These are phyloP conservation scores for Mollisia scopiformis DNA, from an alignment of 2,329 filamentous ascomycete species.

Conservation along the genomic window DNA sequence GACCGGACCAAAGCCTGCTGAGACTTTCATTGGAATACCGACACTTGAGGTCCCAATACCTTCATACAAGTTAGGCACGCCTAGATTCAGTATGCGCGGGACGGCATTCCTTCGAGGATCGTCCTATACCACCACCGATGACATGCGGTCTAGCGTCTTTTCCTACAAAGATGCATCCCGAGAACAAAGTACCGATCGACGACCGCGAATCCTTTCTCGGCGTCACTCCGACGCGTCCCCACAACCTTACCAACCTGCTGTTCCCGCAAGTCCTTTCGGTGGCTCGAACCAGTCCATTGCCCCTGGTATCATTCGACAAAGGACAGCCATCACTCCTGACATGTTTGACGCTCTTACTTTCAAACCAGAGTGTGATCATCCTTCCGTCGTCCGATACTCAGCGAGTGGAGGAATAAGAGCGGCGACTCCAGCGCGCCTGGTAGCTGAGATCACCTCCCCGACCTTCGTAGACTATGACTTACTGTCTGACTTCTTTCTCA, in stretches of 20 bases:
- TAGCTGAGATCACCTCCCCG: constrained; percentile 95
- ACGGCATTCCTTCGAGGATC: constrained; percentile 80
- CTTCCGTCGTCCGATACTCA: constrained; percentile 81
- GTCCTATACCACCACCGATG: constrained; percentile 77
- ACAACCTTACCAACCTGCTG: constrained; percentile 22
- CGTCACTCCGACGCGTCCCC: constrained; percentile 37
- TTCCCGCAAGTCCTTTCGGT: constrained; percentile 19
- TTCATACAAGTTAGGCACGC: constrained; percentile 80
- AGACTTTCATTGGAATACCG: constrained; percentile 46
- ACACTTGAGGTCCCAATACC: constrained; percentile 78
- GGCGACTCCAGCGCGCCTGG: constrained; percentile 85
- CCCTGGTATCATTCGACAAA: constrained; percentile 23
- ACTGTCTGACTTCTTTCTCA: constrained; percentile 96
- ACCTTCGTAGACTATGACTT: constrained; percentile 96
- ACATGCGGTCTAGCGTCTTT: constrained; percentile 65
- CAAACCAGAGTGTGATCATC: constrained; percentile 78
- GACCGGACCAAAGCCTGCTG: constrained; percentile 64
- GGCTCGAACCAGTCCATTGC: constrained; percentile 15
- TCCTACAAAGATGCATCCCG: constrained; percentile 44
- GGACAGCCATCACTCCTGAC: constrained; percentile 62
- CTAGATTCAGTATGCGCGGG: constrained; percentile 76
- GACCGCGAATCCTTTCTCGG: constrained; percentile 30
- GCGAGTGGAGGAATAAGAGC: constrained; percentile 77
- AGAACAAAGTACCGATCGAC: constrained; percentile 27
- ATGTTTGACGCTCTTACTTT: constrained; percentile 84